A percentile compares a stretch with the other conserved stretches of the same genome.
phyloP scores from a whole-genome alignment of 768 basidiomycete species.

The Calvatia gigantea region DNA sequence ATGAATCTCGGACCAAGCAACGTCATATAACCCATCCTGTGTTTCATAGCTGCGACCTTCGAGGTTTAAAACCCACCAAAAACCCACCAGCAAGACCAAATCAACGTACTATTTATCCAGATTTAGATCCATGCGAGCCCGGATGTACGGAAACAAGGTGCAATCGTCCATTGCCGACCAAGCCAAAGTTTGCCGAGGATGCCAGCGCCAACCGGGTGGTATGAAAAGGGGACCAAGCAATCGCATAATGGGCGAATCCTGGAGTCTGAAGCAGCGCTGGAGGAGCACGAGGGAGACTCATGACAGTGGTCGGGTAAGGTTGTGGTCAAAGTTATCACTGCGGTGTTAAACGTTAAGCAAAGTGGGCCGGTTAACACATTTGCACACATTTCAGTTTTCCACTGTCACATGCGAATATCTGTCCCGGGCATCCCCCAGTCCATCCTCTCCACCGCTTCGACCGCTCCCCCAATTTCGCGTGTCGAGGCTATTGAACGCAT shows the following conservation, averaged over 20 bases:
- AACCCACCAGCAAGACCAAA: slow-evolving; percentile 4
- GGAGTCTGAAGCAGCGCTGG: slow-evolving; percentile 49
- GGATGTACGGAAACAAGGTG: slow-evolving; percentile 56
- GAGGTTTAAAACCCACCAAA: slow-evolving; percentile 19
- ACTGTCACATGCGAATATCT: slow-evolving; percentile 71
- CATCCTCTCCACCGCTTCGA: slow-evolving; percentile 45
- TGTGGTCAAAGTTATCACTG: too few species aligned
- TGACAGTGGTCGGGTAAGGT: too few species aligned
- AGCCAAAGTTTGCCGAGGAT: slow-evolving; percentile 88
- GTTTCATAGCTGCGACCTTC: slow-evolving; percentile 68
- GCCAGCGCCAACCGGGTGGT: slow-evolving; percentile 71
- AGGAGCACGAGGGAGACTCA: slow-evolving; percentile 31
- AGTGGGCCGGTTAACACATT: slow-evolving; percentile 13
- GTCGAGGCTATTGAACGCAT: slow-evolving; percentile 59
- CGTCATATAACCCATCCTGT: slow-evolving; percentile 85
- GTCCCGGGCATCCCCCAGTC: slow-evolving; percentile 71
- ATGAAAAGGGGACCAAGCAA: slow-evolving; percentile 88
- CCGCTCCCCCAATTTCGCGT: slow-evolving; percentile 35
- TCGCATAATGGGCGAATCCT: slow-evolving; percentile 78
- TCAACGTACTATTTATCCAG: slow-evolving; percentile 65
- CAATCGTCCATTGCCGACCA: slow-evolving; percentile 93
- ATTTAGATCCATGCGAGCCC: slow-evolving; percentile 39
- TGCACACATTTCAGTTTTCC: slow-evolving; percentile 18
- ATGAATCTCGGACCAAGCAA: slow-evolving; percentile 94
- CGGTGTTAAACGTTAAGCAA: slow-evolving; percentile 10